Evolutionary conservation across 1,284 basidiomycete species (phyloP).

Genomic region (Ganoderma lucidum): DNA sequence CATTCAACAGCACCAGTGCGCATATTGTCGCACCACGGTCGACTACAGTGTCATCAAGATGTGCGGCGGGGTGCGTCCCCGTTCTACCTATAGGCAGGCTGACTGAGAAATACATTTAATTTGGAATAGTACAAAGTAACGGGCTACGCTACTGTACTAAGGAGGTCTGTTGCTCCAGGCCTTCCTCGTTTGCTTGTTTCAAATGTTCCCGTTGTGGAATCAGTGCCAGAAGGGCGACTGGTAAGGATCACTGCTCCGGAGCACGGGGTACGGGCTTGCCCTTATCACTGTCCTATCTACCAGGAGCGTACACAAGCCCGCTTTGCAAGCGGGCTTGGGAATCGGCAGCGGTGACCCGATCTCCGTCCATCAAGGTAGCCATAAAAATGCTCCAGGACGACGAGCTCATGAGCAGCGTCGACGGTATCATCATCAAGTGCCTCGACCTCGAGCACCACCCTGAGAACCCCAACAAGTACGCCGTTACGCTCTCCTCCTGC

Average conservation of each 20-base stretch:
- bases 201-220: not conserved
- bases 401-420: constrained; percentile 28
- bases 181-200: not conserved
- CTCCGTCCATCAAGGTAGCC: constrained; percentile 26
- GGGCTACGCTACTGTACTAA: constrained; percentile 29
- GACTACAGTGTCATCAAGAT: constrained; percentile 22
- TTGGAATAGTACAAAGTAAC: constrained; percentile 24
- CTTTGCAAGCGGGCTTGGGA: constrained; percentile 10
- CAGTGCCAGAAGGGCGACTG: constrained; percentile 20
- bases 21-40: constrained; percentile 16
- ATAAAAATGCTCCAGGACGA: constrained; percentile 23
- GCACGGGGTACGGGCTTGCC: not conserved
- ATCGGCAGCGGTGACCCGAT: constrained; percentile 9
- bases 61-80: constrained; percentile 20
- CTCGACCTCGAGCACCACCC: constrained; percentile 32
- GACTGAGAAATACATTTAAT: not conserved
- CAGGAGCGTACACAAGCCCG: constrained; percentile 14
- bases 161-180: constrained; percentile 14
- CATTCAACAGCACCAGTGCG: constrained; percentile 17
- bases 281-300: not conserved
- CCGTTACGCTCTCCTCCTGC: constrained; percentile 24
- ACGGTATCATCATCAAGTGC: constrained; percentile 29
- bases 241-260: not conserved
- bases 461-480: constrained; percentile 24
- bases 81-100: not conserved